These are phyloP conservation scores for Leccinum olivaceopallidum DNA, from an alignment of 768 basidiomycete species.

Conservation along the genomic window DNA sequence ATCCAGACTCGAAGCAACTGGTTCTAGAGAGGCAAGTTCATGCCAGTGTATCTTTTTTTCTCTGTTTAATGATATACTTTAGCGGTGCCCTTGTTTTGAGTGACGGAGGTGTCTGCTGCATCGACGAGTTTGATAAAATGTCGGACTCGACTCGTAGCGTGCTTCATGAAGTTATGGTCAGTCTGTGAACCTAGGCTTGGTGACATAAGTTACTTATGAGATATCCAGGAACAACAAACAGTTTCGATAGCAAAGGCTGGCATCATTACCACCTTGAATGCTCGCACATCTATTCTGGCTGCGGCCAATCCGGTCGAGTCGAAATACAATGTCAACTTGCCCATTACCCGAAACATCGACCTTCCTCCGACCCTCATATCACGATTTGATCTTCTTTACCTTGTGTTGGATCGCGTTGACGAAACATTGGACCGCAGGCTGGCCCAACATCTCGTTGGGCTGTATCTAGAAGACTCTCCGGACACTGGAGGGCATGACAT, in stretches of 20 bases:
- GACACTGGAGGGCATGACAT: slow-evolving; percentile 59
- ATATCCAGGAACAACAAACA: slow-evolving; percentile 94
- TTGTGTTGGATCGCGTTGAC: slow-evolving; percentile 94
- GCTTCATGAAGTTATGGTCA: slow-evolving; percentile 97
- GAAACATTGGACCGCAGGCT: slow-evolving; percentile 82
- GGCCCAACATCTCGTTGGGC: slow-evolving; percentile 88
- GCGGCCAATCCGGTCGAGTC: slow-evolving; percentile 98
- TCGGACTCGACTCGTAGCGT: slow-evolving; percentile 96
- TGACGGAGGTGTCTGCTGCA: slow-evolving; percentile 97
- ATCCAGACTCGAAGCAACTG: slow-evolving; percentile 97
- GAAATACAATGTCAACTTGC: slow-evolving; percentile 88
- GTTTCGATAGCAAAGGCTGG: slow-evolving; percentile 99
- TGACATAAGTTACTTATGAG: background rate
- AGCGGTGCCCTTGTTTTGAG: slow-evolving; percentile 93
- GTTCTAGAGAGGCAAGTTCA: slow-evolving; percentile 84
- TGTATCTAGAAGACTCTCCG: slow-evolving; percentile 93
- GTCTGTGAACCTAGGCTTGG: slow-evolving; percentile 15
- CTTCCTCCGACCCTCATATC: slow-evolving; percentile 97
- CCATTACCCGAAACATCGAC: slow-evolving; percentile 95
- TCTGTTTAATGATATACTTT: slow-evolving; percentile 5
- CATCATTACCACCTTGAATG: slow-evolving; percentile 97
- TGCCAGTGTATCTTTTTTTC: background rate
- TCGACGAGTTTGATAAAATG: slow-evolving; percentile 99
- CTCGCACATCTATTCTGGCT: slow-evolving; percentile 95
- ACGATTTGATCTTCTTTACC: slow-evolving; percentile 94